A percentile compares a stretch with the other conserved stretches of the same genome.
These are phyloP conservation scores for Podaxis mareebaensis DNA, from an alignment of 768 basidiomycete species.

Conservation along the genomic window DNA sequence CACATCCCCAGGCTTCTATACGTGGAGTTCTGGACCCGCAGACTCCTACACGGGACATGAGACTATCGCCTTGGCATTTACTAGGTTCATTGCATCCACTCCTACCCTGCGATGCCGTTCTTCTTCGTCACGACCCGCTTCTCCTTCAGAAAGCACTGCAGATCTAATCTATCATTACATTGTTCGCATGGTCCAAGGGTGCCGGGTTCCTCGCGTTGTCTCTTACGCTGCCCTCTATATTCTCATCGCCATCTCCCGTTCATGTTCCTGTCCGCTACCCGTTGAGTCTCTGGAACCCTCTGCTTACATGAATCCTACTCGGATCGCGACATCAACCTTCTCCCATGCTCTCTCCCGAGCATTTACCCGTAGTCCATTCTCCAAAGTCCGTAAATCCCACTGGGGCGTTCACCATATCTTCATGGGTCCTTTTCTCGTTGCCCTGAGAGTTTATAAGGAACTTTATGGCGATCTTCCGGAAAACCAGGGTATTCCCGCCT, in stretches of 20 bases:
- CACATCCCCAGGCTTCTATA: too few species aligned
- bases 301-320: background rate
- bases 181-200: background rate
- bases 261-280: background rate
- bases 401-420: background rate
- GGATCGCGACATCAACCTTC: background rate
- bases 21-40: too few species aligned
- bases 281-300: background rate
- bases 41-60: slow-evolving; percentile 2
- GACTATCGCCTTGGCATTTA: background rate
- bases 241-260: background rate
- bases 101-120: background rate
- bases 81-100: background rate
- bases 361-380: background rate
- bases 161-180: background rate
- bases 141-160: too few species aligned
- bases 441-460: background rate
- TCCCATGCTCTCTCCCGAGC: background rate
- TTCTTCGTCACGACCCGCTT: too few species aligned
- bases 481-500: background rate
- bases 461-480: background rate
- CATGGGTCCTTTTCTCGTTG: background rate
- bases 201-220: background rate
- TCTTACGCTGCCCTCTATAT: slow-evolving; percentile 6
- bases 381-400: background rate